These are phyloP conservation scores for Apophysomyces variabilis DNA, from an alignment of 371 early-diverging fungal species.

Conservation along the genomic window DNA sequence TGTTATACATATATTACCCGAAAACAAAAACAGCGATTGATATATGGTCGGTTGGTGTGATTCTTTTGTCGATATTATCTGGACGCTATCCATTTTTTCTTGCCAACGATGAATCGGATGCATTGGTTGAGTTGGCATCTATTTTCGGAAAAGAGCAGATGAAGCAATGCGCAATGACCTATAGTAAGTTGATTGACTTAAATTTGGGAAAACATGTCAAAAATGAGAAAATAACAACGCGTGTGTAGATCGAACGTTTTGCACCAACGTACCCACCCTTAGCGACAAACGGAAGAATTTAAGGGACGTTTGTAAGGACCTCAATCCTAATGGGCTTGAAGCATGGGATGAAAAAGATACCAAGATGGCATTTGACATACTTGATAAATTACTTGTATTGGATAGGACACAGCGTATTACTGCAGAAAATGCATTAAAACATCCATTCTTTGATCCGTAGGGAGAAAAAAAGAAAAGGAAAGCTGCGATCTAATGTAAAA, in stretches of 20 bases:
- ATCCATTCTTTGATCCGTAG: slow-evolving; percentile 23
- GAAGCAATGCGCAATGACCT: slow-evolving; percentile 66
- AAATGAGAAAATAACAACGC: no score
- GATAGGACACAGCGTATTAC: slow-evolving; percentile 26
- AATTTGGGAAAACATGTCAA: no score
- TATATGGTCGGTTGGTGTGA: slow-evolving; percentile 97
- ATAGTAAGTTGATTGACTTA: slow-evolving; percentile 47
- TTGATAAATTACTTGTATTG: slow-evolving; percentile 21
- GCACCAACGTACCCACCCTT: slow-evolving; percentile 61
- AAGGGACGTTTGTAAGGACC: slow-evolving; percentile 31
- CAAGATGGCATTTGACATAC: slow-evolving; percentile 20
- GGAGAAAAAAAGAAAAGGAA: no score
- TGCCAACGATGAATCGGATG: slow-evolving; percentile 88
- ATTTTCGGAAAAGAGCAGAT: slow-evolving; percentile 88
- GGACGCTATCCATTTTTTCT: slow-evolving; percentile 95
- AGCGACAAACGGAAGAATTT: slow-evolving; percentile 46
- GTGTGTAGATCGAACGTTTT: slow-evolving; percentile 58
- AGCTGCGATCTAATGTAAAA: no score
- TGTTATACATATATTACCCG: background rate
- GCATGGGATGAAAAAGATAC: slow-evolving; percentile 15
- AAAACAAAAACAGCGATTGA: slow-evolving; percentile 69
- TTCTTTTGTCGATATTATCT: slow-evolving; percentile 82
- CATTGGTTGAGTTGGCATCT: slow-evolving; percentile 88
- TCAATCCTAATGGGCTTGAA: slow-evolving; percentile 30
- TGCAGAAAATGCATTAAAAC: slow-evolving; percentile 24